Evolutionary conservation across 495 filamentous ascomycete species (phyloP), one percentile per base, ranked within the genome.

Genomic region (Aspergillus carlsbadensis): DNA sequence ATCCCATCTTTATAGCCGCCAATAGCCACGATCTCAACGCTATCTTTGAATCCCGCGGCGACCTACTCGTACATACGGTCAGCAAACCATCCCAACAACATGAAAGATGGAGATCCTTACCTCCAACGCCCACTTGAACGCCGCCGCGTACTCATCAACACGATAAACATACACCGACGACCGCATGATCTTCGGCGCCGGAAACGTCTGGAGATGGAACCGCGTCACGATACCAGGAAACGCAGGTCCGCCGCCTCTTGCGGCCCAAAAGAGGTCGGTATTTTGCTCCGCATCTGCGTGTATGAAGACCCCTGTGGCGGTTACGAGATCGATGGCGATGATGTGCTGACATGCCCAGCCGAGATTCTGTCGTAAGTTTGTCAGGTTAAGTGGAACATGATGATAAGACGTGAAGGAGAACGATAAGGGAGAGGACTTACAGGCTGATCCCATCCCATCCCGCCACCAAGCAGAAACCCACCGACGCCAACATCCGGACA

Each of bases 401-500:
- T 29, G 26, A 35, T 20, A 17, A 50, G 5, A 6, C 15, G 4
- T 6, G n/a, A 37, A 5, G 5, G 14, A 3, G 13, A 5, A 15
- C 8, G 15, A 3, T 6, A 20, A 17, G 33, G 41, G 10, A 17
- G 10, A 11, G 29, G 49, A 54, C 52, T n/a, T 42, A 70, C 64
- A 31, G 68, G 70, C 49, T 69, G 76, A 45, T 75, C 75, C 75
- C 76, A 79, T 8, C 76, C 76, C 74, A 79, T 79, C 1, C 76
- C 78, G 10, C 77, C 77, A 48, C 75, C 72, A 8, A 79, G 52
- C 18, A 79, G 59, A 57, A 78, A 81, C 1, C 77, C 78, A 2
- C 78, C 78, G n/a, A 81, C 18, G 13, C 74, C 78, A 15, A 79
- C 78, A 60, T 78, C 76, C 10, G 78, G 77, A 63, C 77, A 81